Evolutionary conservation across 2,329 filamentous ascomycete species (phyloP).

Genomic region (Calonectria leucothoes): DNA sequence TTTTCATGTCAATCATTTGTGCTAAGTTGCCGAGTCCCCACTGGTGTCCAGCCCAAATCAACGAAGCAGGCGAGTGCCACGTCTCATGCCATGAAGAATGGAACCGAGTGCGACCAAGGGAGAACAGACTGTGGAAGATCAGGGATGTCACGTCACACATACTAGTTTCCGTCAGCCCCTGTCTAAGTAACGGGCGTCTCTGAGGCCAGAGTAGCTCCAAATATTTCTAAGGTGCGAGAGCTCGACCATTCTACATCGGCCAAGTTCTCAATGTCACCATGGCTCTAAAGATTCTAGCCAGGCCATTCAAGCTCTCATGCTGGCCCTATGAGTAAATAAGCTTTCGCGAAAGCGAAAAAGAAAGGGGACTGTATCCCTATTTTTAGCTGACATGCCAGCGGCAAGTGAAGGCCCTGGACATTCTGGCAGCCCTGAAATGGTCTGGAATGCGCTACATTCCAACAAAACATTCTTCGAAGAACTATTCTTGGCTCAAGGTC

Average conservation of each 20-base stretch:
- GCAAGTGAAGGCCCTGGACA: neutral
- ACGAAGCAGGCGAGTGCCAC: neutral
- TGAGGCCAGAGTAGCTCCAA: neutral
- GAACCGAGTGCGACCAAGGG: neutral
- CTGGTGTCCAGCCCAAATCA: neutral
- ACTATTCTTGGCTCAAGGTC: neutral
- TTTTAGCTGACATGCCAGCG: neutral
- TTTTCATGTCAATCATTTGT: neutral
- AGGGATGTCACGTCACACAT: too few relatives aligned
- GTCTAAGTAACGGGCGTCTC: neutral
- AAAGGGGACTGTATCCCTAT: neutral
- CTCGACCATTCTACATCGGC: neutral
- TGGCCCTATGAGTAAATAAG: neutral
- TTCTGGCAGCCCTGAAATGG: neutral
- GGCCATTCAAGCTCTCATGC: neutral
- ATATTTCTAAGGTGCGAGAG: neutral
- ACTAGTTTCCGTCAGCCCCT: neutral
- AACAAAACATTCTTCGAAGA: neutral
- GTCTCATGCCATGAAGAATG: neutral
- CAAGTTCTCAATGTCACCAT: too few relatives aligned
- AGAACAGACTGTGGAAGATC: neutral
- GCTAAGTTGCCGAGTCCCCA: too few relatives aligned
- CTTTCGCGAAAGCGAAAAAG: neutral
- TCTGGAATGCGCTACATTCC: neutral
- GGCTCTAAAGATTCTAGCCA: neutral